Conservation (phyloP, 2,329 filamentous ascomycete species). For the Neonectria ditissima region DNA sequence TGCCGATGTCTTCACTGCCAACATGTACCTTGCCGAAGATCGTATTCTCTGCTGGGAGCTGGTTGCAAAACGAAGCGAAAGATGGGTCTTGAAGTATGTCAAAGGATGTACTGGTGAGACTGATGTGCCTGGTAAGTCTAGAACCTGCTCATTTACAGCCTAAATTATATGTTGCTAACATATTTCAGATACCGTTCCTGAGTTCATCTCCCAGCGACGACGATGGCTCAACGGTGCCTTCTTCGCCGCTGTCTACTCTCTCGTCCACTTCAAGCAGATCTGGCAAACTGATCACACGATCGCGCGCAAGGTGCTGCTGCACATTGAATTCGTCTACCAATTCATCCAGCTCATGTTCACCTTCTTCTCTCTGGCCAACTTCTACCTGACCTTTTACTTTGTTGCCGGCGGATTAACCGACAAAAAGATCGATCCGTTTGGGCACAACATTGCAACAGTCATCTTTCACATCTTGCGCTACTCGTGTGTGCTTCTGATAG, state of each 20-base stretch:
- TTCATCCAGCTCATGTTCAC: slow-evolving; percentile 94
- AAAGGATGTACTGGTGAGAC: slow-evolving; percentile 97
- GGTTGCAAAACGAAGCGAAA: slow-evolving; percentile 92
- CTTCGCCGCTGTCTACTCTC: slow-evolving; percentile 97
- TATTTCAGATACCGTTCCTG: slow-evolving; percentile 83
- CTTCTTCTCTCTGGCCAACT: slow-evolving; percentile 98
- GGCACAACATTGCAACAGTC: slow-evolving; percentile 83
- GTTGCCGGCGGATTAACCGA: slow-evolving; percentile 91
- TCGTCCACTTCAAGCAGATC: slow-evolving; percentile 94
- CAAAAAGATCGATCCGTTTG: slow-evolving; percentile 85
- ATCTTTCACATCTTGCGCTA: slow-evolving; percentile 92
- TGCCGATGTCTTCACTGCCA: slow-evolving; percentile 96
- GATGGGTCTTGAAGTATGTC: slow-evolving; percentile 98
- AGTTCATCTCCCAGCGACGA: slow-evolving; percentile 96
- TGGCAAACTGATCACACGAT: slow-evolving; percentile 94
- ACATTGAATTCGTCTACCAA: slow-evolving; percentile 96
- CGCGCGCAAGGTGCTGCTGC: slow-evolving; percentile 87
- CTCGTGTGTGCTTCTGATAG: slow-evolving; percentile 86
- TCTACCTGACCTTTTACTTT: slow-evolving; percentile 99
- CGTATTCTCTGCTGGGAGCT: slow-evolving; percentile 94
- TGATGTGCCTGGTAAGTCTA: slow-evolving; percentile 86
- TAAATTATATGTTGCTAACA: slow-evolving; percentile 37
- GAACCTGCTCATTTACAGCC: neutral
- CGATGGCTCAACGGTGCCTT: slow-evolving; percentile 99
- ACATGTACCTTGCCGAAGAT: slow-evolving; percentile 94